phyloP scores from a whole-genome alignment of 768 basidiomycete species.

The Hygrocybe coccinea region DNA sequence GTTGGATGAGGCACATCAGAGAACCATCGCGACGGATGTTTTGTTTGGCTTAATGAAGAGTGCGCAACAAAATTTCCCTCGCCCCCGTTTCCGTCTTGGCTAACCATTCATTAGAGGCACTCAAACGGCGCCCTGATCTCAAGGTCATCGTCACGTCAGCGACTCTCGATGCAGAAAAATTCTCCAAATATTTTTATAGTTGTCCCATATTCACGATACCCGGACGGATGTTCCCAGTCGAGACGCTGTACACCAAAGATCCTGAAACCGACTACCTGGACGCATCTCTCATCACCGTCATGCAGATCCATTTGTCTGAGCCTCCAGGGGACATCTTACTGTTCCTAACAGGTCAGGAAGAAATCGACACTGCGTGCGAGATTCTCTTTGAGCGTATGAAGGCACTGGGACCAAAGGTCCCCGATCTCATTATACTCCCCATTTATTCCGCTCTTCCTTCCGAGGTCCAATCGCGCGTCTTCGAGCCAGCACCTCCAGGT shows the following conservation, averaged over 20 bases:
- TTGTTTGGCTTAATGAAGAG: conserved; percentile 94
- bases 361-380: conserved; percentile 97
- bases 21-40: conserved; percentile 98
- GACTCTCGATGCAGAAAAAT: conserved; percentile 98
- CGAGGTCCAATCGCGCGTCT: conserved; percentile 95
- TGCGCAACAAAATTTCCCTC: conserved; percentile 28
- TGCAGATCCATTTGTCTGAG: conserved; percentile 99
- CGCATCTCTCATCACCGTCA: conserved; percentile 95
- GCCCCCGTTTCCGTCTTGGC: conserved; percentile 11
- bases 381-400: conserved; percentile 99
- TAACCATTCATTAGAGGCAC: conserved; percentile 62
- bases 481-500: conserved; percentile 96
- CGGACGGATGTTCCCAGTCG: conserved; percentile 98
- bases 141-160: conserved; percentile 98
- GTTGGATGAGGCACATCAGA: conserved; percentile 98
- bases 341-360: conserved; percentile 97
- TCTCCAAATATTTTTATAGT: conserved; percentile 97
- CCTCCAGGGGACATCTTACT: conserved; percentile 94
- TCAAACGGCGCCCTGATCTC: conserved; percentile 90
- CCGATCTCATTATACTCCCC: conserved; percentile 92
- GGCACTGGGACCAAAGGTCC: conserved; percentile 95
- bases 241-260: conserved; percentile 97
- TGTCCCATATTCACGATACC: conserved; percentile 99
- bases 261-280: conserved; percentile 97
- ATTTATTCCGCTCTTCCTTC: conserved; percentile 98